Evolutionary conservation across 371 early-diverging fungal species (phyloP), one percentile per base, ranked within the genome.

Genomic region (Mycotypha africana): DNA sequence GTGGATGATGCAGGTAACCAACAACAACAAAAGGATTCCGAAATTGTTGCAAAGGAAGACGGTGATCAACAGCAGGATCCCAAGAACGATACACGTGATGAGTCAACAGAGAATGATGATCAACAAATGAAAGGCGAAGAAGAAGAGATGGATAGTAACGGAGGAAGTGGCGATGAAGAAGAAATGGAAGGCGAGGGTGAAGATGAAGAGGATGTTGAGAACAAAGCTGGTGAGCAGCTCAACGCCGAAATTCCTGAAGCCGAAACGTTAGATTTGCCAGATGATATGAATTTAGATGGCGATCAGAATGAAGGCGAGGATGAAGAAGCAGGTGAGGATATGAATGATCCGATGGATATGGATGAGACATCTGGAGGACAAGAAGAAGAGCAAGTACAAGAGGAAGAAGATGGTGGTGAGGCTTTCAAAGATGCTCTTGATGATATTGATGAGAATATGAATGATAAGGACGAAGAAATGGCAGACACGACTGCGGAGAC

Each of bases 11-110:
- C 72, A 48, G 72, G 79, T 24, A 58, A 67, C 1, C 65, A 75
- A 20, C 69, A 63, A 16, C 63, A 72, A 23, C 66, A 79, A 28
- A 67, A 79, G 37, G 7, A 6, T 9, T 65, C 72, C 21, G 86
- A 85, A 23, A 79, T 76, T 71, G 85, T 77, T 38, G 84, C 82
- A 32, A 81, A 84, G 67, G 87, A 78, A 54, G 69, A 65, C 60
- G 68, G 81, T 34, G 81, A 72, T 19, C 47, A 65, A 57, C 47
- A 65, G 30, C 53, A 51, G 17, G 58, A 60, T 34, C 33, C 45
- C 4, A 62, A 60, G 34, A 67, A 64, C 12, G 65, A 73, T 36
- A 46, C 58, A 14, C 60, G 58, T 10, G 65, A 66, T 3, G 48
- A 47, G 36, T 14, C 51, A 30, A 48, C 48, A 10, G 51, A 65